Percentiles rank a stretch among this genome's conserved stretches.
These are phyloP conservation scores for Gigaspora rosea DNA, from an alignment of 192 early-diverging fungal genomes.

Conservation along the genomic window DNA sequence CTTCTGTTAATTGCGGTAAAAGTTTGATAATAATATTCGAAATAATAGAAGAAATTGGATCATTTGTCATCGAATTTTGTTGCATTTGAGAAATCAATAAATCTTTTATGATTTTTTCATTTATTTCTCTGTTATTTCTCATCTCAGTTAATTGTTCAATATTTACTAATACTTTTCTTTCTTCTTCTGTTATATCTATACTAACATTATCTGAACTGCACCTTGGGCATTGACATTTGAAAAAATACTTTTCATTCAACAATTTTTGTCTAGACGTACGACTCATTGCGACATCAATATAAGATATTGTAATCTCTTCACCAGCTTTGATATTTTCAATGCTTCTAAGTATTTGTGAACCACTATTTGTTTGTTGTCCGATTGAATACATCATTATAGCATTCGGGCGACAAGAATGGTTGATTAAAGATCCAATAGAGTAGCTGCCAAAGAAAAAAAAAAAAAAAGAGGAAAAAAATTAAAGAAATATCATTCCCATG, in stretches of 20 bases:
- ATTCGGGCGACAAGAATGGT: conserved; percentile 72
- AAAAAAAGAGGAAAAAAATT: background rate
- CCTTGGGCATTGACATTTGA: conserved; percentile 50
- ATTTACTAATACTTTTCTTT: background rate
- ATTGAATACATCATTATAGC: conserved; percentile 52
- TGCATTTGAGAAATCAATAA: background rate
- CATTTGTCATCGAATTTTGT: background rate
- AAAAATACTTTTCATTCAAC: conserved; percentile 53
- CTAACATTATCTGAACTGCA: conserved; percentile 31
- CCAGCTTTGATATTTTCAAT: conserved; percentile 55
- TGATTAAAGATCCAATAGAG: conserved; percentile 63
- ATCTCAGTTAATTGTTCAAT: conserved; percentile 12
- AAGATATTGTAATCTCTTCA: conserved; percentile 57
- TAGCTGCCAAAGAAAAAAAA: conserved; percentile 30
- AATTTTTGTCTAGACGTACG: conserved; percentile 33
- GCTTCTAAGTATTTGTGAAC: conserved; percentile 50
- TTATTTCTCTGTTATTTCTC: background rate
- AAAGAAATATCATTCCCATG: background rate
- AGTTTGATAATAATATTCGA: background rate
- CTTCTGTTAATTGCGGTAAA: conserved; percentile 37
- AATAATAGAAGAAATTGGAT: background rate
- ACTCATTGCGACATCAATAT: conserved; percentile 55
- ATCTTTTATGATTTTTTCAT: background rate
- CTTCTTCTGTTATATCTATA: background rate
- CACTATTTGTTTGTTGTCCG: conserved; percentile 31